A percentile compares a stretch with the other conserved stretches of the same genome.
Evolutionary conservation across 345 rosid species (phyloP).

Genomic region (Ceriops tagal): DNA sequence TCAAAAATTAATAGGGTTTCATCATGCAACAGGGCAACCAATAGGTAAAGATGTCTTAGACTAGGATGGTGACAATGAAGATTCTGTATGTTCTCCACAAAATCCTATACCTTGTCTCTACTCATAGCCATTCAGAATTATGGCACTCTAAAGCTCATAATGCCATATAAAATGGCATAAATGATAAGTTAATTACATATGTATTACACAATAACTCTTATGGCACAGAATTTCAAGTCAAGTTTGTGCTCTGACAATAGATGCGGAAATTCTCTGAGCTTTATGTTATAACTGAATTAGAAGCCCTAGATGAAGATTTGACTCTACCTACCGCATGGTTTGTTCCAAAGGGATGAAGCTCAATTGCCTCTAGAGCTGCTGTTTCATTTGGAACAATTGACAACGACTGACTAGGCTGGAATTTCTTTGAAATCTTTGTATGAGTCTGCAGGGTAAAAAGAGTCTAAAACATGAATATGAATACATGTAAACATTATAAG

Average conservation of each 20-base stretch:
- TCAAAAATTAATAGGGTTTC: background rate
- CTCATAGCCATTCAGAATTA: background rate
- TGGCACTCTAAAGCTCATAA: background rate
- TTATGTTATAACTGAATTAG: background rate
- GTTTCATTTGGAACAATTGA: conserved; percentile 41
- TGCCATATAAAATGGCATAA: background rate
- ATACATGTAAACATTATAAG: background rate
- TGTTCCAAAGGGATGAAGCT: conserved; percentile 68
- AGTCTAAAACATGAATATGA: conserved; percentile 12
- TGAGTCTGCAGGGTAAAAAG: conserved; percentile 71
- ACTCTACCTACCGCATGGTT: conserved; percentile 53
- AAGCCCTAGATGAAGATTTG: background rate
- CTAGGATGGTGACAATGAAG: background rate
- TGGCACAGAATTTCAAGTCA: background rate
- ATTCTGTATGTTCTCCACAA: background rate
- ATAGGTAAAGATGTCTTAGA: background rate
- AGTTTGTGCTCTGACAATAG: background rate
- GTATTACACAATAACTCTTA: background rate
- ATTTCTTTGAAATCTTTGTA: conserved; percentile 47
- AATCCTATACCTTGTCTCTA: background rate
- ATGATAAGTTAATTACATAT: background rate
- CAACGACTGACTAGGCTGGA: conserved; percentile 17
- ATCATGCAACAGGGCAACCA: too few species aligned
- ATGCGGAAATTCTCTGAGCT: background rate
- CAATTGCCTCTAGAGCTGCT: conserved; percentile 36